Percentiles rank a stretch among this genome's conserved stretches.
These are phyloP conservation scores for Endothia cerciana DNA, from an alignment of 2,329 filamentous ascomycete genomes.

Conservation along the genomic window DNA sequence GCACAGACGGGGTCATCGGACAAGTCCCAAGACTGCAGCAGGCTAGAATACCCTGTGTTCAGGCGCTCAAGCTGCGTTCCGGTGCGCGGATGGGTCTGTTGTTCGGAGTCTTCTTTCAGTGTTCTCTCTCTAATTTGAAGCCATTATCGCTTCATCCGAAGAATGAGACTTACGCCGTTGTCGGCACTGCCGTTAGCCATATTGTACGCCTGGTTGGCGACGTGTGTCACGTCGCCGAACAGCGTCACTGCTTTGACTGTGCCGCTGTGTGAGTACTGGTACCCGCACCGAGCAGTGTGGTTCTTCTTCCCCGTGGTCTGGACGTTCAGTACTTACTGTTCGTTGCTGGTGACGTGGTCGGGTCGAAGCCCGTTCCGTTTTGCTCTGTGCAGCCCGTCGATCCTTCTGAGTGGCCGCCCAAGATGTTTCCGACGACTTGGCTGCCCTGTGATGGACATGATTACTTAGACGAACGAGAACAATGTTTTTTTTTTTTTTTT, in stretches of 20 bases:
- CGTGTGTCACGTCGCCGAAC: conserved; percentile 26
- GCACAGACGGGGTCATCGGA: conserved; percentile 46
- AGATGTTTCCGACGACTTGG: conserved; percentile 25
- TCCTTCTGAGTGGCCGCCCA: conserved; percentile 25
- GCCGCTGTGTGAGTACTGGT: no score
- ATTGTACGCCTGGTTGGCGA: conserved; percentile 27
- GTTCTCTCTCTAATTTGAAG: neutral
- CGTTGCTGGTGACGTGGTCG: conserved; percentile 11
- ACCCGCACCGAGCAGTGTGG: neutral
- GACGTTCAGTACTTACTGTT: neutral
- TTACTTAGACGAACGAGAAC: neutral
- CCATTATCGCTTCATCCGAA: neutral
- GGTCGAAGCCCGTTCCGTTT: conserved; percentile 13
- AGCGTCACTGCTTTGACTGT: conserved; percentile 20
- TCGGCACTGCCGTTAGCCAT: conserved; percentile 17
- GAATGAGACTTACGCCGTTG: conserved; percentile 20
- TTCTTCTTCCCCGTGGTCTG: neutral
- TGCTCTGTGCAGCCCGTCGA: conserved; percentile 23
- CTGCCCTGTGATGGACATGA: conserved; percentile 14
- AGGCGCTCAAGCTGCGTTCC: conserved; percentile 37
- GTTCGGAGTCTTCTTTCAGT: neutral
- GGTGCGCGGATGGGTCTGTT: conserved; percentile 37
- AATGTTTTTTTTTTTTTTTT: no score
- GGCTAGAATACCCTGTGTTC: conserved; percentile 32
- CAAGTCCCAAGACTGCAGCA: conserved; percentile 42